Evolutionary conservation across 345 rosid species (phyloP).

Genomic region (Eucalyptus pauciflora): DNA sequence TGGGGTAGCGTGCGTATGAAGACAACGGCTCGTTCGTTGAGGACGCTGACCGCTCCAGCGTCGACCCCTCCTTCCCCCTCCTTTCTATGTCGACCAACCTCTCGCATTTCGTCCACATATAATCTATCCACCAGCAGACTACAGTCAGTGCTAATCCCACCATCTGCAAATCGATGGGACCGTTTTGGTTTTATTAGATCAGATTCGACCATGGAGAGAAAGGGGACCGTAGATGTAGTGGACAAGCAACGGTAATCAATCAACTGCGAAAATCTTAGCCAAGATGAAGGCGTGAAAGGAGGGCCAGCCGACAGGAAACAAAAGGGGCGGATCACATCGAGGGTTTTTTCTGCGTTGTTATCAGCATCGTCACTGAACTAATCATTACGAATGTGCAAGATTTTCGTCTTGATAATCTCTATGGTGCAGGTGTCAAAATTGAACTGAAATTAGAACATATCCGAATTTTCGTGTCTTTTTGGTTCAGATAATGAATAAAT

Average conservation of each 20-base stretch:
- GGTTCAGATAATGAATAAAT: fast-evolving
- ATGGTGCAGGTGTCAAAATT: too few relatives aligned
- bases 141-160: background rate
- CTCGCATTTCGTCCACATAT: background rate
- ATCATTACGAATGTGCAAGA: background rate
- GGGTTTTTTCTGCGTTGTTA: background rate
- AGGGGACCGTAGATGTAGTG: background rate
- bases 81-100: background rate
- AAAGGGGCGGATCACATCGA: background rate
- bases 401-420: too few relatives aligned
- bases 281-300: background rate
- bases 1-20: background rate
- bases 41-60: background rate
- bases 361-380: too few relatives aligned
- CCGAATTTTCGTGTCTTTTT: too few relatives aligned
- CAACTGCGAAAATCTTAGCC: background rate
- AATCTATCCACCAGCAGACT: background rate
- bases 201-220: background rate
- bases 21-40: background rate
- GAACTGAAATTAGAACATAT: too few relatives aligned
- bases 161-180: background rate
- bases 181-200: background rate
- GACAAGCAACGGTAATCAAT: background rate
- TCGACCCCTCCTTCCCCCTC: background rate
- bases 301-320: background rate